Conservation (phyloP, 306 rosid species). For the Arachis stenosperma region DNA sequence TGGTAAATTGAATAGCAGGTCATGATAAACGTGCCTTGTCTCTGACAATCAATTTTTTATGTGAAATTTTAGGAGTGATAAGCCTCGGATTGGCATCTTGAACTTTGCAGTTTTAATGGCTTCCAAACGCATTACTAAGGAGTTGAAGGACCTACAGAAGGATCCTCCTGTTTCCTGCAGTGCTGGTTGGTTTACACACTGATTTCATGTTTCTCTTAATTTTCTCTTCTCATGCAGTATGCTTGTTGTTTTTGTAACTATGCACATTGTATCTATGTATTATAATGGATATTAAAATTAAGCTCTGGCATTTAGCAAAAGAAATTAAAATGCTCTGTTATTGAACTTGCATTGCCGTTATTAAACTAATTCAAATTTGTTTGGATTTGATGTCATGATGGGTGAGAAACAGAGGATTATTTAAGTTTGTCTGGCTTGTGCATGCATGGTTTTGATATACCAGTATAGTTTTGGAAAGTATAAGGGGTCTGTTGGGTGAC, state of each 20-base stretch:
- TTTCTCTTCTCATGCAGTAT: not conserved
- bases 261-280: not conserved
- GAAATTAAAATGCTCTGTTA: not conserved
- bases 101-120: slow-evolving; percentile 39
- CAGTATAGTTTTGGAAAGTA: not conserved
- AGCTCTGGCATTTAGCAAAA: not conserved
- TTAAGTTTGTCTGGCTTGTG: slow-evolving; percentile 6
- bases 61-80: not conserved
- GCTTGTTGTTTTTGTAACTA: not conserved
- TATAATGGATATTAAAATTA: not conserved
- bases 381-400: not conserved
- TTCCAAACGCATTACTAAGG: slow-evolving; percentile 61
- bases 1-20: not conserved
- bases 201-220: not conserved
- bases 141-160: slow-evolving; percentile 67
- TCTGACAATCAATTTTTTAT: not conserved
- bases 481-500: not conserved
- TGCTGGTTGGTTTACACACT: slow-evolving; percentile 51
- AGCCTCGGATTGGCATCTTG: not conserved
- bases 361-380: not conserved
- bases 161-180: slow-evolving; percentile 73
- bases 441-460: not conserved
- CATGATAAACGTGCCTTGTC: not conserved
- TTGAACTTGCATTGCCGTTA: not conserved
- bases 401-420: not conserved